Evolutionary conservation across 148 eudicot species (phyloP).

Genomic region (Cornus florida): DNA sequence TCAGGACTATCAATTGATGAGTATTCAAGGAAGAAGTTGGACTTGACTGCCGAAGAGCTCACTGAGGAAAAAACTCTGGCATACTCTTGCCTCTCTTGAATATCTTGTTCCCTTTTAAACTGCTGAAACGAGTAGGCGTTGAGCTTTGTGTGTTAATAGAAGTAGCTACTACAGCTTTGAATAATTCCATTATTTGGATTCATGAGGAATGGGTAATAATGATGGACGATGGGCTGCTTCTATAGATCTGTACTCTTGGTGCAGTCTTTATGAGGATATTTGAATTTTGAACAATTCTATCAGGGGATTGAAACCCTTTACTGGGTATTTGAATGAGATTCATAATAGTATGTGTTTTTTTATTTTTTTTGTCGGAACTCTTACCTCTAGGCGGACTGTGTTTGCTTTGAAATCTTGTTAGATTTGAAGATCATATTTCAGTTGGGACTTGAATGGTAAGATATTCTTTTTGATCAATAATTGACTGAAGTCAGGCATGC

Average conservation of each 20-base stretch:
- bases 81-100: constrained; percentile 78
- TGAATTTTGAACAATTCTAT: constrained; percentile 4
- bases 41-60: constrained; percentile 84
- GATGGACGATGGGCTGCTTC: constrained; percentile 29
- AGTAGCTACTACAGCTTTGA: constrained; percentile 46
- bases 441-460: too few species aligned
- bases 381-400: too few species aligned
- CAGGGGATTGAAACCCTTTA: neutral
- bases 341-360: too few species aligned
- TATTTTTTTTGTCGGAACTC: neutral
- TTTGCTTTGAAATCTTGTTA: too few species aligned
- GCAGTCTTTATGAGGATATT: neutral
- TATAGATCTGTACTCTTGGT: neutral
- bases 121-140: neutral
- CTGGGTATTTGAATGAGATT: neutral
- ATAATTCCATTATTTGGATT: constrained; percentile 49
- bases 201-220: constrained; percentile 16
- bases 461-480: too few species aligned
- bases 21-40: constrained; percentile 86
- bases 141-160: constrained; percentile 16
- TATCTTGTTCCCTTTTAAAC: neutral
- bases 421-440: too few species aligned
- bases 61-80: constrained; percentile 90
- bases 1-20: constrained; percentile 87
- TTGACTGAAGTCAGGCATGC: too few species aligned